These are phyloP conservation scores for Cicer pinnatifidum DNA, from an alignment of 306 rosid species.

Conservation along the genomic window DNA sequence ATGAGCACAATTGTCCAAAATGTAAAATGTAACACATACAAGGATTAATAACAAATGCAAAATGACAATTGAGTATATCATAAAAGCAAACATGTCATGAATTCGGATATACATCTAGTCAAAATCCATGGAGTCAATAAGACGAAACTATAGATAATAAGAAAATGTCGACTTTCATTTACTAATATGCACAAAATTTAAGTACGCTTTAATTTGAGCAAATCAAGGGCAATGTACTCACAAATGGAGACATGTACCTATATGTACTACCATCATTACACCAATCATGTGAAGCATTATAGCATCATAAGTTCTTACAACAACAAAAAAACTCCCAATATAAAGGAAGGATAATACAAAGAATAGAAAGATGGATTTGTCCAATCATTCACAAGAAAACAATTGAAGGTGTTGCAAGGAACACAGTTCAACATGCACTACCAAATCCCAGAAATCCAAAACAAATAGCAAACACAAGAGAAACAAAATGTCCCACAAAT, in stretches of 20 bases:
- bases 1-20: too few species aligned
- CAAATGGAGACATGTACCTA: constrained; percentile 39
- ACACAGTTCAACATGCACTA: background rate
- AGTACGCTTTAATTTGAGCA: constrained; percentile 29
- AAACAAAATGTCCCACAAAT: constrained; percentile 5
- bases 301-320: constrained; percentile 9
- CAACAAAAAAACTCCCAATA: background rate
- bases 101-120: too few species aligned
- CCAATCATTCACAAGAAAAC: constrained; percentile 45
- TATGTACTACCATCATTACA: constrained; percentile 35
- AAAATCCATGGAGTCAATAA: too few species aligned
- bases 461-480: constrained; percentile 18
- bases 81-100: too few species aligned
- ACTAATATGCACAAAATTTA: background rate
- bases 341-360: background rate
- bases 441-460: constrained; percentile 28
- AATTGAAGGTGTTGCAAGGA: constrained; percentile 24
- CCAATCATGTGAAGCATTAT: constrained; percentile 40
- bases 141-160: too few species aligned
- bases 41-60: too few species aligned
- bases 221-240: constrained; percentile 41
- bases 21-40: too few species aligned
- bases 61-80: too few species aligned
- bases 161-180: too few species aligned
- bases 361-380: constrained; percentile 15